phyloP scores from a whole-genome alignment of 306 rosid genomes.

The Pueraria montana region DNA sequence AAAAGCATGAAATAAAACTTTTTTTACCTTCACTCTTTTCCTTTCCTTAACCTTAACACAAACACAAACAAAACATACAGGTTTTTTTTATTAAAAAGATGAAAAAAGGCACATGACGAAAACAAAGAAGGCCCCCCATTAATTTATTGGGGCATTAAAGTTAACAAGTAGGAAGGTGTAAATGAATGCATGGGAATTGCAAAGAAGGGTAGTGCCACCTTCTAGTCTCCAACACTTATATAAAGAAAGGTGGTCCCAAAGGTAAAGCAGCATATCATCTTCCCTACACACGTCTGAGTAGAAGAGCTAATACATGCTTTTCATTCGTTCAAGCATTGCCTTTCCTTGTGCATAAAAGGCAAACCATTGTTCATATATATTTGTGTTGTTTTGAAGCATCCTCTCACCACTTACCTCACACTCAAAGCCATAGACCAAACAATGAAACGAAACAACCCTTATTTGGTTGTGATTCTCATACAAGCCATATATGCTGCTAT shows the following conservation, averaged over 20 bases:
- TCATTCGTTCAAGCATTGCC: constrained; percentile 13
- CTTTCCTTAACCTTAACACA: neutral
- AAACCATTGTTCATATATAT: neutral
- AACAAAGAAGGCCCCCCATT: neutral
- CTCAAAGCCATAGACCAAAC: neutral
- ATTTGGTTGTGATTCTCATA: constrained; percentile 56
- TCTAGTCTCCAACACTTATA: neutral
- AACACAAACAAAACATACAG: neutral
- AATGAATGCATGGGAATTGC: constrained; percentile 5
- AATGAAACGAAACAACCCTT: constrained; percentile 49
- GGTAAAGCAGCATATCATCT: constrained; percentile 41
- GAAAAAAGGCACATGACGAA: neutral
- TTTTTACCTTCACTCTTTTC: neutral
- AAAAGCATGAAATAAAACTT: neutral
- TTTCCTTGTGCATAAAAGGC: constrained; percentile 21
- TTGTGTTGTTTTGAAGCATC: constrained; percentile 7
- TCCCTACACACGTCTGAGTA: constrained; percentile 49
- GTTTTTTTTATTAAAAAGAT: neutral
- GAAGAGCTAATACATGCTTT: constrained; percentile 33
- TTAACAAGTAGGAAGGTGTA: neutral
- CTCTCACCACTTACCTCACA: neutral
- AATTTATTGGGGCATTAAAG: neutral
- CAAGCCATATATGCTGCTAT: constrained; percentile 70
- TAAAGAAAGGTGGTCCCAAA: constrained; percentile 51
- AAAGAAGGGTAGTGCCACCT: neutral